Evolutionary conservation across 495 filamentous ascomycete species (phyloP).

Genomic region (Alectoria sarmentosa): DNA sequence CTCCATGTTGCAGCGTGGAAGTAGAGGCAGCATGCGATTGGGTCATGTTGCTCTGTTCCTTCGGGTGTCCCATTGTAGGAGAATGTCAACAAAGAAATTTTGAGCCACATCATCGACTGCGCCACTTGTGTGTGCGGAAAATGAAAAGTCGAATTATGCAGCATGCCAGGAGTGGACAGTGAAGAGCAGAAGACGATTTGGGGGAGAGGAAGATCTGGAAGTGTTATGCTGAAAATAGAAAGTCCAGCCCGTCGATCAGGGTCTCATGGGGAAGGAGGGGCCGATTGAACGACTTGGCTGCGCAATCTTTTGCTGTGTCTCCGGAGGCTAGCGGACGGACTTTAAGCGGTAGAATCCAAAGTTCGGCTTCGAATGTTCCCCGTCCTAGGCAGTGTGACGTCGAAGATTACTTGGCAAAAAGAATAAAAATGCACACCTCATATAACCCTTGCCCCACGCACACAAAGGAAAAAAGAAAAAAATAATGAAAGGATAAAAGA

Average conservation of each 20-base stretch:
- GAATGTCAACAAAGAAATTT: neutral
- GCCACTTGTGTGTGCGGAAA: neutral
- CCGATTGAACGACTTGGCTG: neutral
- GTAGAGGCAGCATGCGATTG: neutral
- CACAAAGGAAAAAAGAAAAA: no score
- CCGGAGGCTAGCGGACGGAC: neutral
- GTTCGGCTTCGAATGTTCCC: neutral
- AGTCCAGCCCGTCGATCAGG: constrained; percentile 14
- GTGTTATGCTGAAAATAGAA: constrained; percentile 12
- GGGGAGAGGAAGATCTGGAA: neutral
- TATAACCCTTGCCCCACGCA: no score
- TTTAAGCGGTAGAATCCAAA: neutral
- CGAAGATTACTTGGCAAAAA: neutral
- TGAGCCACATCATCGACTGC: constrained; percentile 15
- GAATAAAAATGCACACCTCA: neutral
- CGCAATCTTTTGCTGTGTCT: no score
- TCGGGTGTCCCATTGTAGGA: neutral
- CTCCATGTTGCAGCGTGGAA: neutral
- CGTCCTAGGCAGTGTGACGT: neutral
- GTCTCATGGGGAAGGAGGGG: neutral
- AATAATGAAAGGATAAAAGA: no score
- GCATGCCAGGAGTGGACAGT: neutral
- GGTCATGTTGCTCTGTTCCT: neutral
- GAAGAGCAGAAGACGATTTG: neutral
- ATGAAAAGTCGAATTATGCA: neutral